phyloP scores from a whole-genome alignment of 257 asterid genomes.

The Pogostemon cablin region DNA sequence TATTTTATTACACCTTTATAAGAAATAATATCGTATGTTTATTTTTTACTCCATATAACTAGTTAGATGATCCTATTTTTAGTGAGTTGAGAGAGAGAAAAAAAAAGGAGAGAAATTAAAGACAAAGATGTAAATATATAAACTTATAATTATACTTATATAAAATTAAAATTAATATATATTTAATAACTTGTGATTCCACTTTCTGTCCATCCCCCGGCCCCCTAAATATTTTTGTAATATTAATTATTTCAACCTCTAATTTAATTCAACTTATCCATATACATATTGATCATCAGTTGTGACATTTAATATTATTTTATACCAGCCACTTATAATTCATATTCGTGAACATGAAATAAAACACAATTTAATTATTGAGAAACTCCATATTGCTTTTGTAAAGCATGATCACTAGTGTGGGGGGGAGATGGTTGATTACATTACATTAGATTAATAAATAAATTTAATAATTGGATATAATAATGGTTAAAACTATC shows the following conservation, averaged over 20 bases:
- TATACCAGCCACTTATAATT: background rate
- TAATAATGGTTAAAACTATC: slow-evolving; percentile 24
- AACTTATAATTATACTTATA: too few species aligned
- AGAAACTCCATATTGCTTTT: slow-evolving; percentile 4
- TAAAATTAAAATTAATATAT: too few species aligned
- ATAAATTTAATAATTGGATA: slow-evolving; percentile 10
- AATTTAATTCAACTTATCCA: slow-evolving; percentile 22
- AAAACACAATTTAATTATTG: background rate
- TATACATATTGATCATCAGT: background rate
- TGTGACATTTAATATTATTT: background rate
- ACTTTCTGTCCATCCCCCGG: slow-evolving; percentile 38
- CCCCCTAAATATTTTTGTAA: slow-evolving; percentile 2
- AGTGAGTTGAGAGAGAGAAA: background rate
- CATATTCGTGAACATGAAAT: slow-evolving; percentile 13
- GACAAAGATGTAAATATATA: slow-evolving; percentile 19
- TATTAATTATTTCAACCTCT: slow-evolving; percentile 1
- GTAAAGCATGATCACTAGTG: slow-evolving; percentile 7
- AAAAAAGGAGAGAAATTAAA: too few species aligned
- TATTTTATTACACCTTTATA: background rate
- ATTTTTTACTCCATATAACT: too few species aligned
- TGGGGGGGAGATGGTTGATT: background rate
- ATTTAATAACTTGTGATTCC: slow-evolving; percentile 35
- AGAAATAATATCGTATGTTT: background rate
- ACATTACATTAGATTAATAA: slow-evolving; percentile 19
- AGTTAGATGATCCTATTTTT: background rate